Evolutionary conservation across 176 grass and related monocot species (phyloP).

Genomic region (Rhynchospora breviuscula): DNA sequence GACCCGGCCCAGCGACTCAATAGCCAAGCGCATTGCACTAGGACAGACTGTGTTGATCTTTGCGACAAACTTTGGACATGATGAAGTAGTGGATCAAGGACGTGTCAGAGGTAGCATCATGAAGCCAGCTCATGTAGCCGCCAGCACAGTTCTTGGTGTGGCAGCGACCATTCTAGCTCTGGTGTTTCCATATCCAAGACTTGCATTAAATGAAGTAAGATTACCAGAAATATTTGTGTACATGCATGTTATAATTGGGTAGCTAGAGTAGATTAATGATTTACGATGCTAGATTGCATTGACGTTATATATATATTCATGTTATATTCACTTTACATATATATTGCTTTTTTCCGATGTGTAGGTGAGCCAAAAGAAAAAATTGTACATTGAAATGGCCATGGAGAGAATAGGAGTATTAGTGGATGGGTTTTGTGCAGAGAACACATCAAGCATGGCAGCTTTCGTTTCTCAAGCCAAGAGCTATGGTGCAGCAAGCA

Average conservation of each 20-base stretch:
- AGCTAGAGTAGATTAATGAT: neutral
- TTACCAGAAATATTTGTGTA: neutral
- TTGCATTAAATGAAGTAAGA: conserved; percentile 39
- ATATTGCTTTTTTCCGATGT: neutral
- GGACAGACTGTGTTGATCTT: conserved; percentile 78
- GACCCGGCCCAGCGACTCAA: conserved; percentile 26
- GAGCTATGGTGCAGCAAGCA: conserved; percentile 39
- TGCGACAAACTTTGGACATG: conserved; percentile 37
- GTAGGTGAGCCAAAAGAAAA: conserved; percentile 41
- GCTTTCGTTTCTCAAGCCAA: conserved; percentile 42
- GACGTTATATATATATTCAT: neutral
- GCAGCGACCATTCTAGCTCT: conserved; percentile 48
- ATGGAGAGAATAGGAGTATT: conserved; percentile 49
- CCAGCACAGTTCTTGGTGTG: conserved; percentile 57
- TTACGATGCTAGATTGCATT: neutral
- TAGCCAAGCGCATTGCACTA: conserved; percentile 70
- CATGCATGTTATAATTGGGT: neutral
- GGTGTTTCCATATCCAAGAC: conserved; percentile 52
- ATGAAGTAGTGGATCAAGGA: neutral
- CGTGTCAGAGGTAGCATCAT: conserved; percentile 23
- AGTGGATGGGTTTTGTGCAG: conserved; percentile 37
- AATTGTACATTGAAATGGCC: conserved; percentile 42
- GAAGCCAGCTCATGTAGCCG: conserved; percentile 55
- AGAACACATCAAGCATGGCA: conserved; percentile 28
- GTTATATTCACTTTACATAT: neutral